Conservation (phyloP, 805 yeast species). For the Saturnispora hagleri region DNA sequence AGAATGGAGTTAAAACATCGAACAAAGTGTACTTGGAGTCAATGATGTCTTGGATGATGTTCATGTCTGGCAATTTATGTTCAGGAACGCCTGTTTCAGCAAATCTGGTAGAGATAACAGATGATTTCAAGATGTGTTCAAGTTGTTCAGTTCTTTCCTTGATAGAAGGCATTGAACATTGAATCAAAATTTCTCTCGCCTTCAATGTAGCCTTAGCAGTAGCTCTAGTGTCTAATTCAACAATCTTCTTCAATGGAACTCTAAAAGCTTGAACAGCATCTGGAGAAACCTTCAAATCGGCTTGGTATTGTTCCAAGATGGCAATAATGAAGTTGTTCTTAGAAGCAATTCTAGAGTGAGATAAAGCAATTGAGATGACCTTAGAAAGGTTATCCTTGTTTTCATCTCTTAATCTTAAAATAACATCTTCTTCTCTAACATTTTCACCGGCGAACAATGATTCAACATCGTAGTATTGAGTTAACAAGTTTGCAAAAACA, state of each 20-base stretch:
- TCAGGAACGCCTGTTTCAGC: slow-evolving; percentile 69
- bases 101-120: slow-evolving; percentile 82
- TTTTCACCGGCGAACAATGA: slow-evolving; percentile 66
- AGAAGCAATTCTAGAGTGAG: slow-evolving; percentile 89
- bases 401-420: slow-evolving; percentile 80
- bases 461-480: slow-evolving; percentile 73
- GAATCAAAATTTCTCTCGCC: slow-evolving; percentile 93
- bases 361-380: slow-evolving; percentile 66
- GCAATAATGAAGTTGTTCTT: slow-evolving; percentile 87
- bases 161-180: slow-evolving; percentile 93
- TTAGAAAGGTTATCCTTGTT: slow-evolving; percentile 63
- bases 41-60: slow-evolving; percentile 78
- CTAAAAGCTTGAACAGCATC: slow-evolving; percentile 59
- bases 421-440: slow-evolving; percentile 79
- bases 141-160: slow-evolving; percentile 95
- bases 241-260: slow-evolving; percentile 65
- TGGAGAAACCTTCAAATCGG: slow-evolving; percentile 63
- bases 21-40: slow-evolving; percentile 95
- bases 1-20: slow-evolving; percentile 90
- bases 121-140: slow-evolving; percentile 87
- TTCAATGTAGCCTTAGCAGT: slow-evolving; percentile 90
- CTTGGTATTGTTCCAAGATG: slow-evolving; percentile 73
- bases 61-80: slow-evolving; percentile 75
- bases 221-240: slow-evolving; percentile 81
- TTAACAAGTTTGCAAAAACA: slow-evolving; percentile 60